These are phyloP conservation scores for Ceratocystis ficicola DNA, from an alignment of 2,329 filamentous ascomycete species.

Conservation along the genomic window DNA sequence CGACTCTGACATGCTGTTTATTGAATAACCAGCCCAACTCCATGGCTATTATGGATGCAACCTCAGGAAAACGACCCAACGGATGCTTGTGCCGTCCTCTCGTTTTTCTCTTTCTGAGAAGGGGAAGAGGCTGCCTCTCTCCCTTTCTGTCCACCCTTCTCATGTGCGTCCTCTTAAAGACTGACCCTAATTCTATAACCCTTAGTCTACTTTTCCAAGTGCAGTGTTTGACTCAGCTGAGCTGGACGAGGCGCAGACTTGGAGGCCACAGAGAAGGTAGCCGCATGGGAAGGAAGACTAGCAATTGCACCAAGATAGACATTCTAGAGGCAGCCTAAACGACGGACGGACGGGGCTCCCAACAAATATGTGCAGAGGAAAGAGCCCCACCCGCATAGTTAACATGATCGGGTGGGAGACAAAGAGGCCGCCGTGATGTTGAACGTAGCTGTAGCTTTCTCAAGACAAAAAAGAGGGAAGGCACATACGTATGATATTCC, in stretches of 20 bases:
- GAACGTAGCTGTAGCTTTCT: background rate
- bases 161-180: no score
- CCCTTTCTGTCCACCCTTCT: background rate
- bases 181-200: no score
- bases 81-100: no score
- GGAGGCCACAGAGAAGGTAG: background rate
- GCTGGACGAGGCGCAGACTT: background rate
- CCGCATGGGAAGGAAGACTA: background rate
- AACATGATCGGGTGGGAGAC: background rate
- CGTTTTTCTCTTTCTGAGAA: no score
- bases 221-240: background rate
- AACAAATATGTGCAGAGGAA: background rate
- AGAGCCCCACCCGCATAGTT: background rate
- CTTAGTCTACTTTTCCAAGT: background rate
- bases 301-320: background rate
- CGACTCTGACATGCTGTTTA: no score
- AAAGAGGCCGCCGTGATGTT: slow-evolving; percentile 2
- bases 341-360: background rate
- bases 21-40: no score
- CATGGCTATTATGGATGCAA: no score
- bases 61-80: background rate
- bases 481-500: background rate
- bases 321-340: background rate
- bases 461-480: background rate
- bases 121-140: background rate